Base-by-base conservation (phyloP, 768 basidiomycete species). In the Astraeus odoratus region DNA sequence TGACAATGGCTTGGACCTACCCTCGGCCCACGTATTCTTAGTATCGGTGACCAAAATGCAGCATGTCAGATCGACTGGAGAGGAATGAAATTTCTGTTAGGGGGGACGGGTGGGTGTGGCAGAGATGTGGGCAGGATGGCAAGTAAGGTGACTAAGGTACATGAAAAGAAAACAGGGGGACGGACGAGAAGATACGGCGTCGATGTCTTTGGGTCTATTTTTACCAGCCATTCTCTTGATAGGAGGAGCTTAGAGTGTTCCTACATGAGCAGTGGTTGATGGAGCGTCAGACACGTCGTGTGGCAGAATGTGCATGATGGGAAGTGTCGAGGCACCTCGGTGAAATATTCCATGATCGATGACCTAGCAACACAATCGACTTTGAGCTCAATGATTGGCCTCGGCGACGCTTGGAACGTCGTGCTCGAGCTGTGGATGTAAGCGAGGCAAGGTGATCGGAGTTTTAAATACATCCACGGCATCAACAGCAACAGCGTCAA, bases 171-270 rank as follows among this genome's bases (percentile, higher is more conserved):
- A 33, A n/a, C 27, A 27, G 40, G 29, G 34, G n/a, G 37, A 78
- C 81, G 54, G 59, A 88, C 86, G 55, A 87, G 66, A 51, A 89
- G 74, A 64, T 87, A 88, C 26, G 85, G 80, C 2, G 70, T 77
- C 1, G 83, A 80, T 13, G 67, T 74, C 36, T 67, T 67, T 29
- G 68, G 67, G 56, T 87, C 80, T 41, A 74, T 67, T 59, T 83
- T 86, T 25, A 76, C 77, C 10, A 88, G 69, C 86, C 86, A 89
- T 61, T 87, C 84, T 58, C 80, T 83, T 45, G 66, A 66, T 23
- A 83, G 65, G 25, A 88, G 70, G 26, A 61, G 57, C 43, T 77
- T 78, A 26, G 73, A 67, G 44, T 78, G 70, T 39, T 78, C 76
- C 85, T 87, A 24, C 26, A 22, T 26, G 27, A n/a, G n/a, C n/a